Base-by-base conservation (phyloP, 2,329 filamentous ascomycete genomes). In the Venturia pyrina region DNA sequence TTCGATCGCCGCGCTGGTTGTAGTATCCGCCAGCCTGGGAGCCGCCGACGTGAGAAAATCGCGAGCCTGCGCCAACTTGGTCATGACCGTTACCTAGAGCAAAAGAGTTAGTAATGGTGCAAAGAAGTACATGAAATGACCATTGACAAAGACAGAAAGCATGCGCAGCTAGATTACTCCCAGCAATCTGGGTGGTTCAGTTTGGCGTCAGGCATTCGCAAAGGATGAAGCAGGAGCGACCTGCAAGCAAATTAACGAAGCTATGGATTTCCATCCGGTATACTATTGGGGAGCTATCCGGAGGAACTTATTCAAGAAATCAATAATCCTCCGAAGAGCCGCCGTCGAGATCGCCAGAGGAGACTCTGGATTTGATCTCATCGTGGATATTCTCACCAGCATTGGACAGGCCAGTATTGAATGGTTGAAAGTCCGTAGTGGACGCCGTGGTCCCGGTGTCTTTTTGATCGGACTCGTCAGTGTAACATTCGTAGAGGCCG, bases 1-100 rank as follows among this genome's bases (percentile, higher is more conserved):
- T 80, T 65, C 78, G 70, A 66, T 75, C 76, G 28, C 68, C 70
- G 68, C 62, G 46, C 15, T 65, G 34, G 48, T 65, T 53, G 66
- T 67, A 65, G 63, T 65, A 65, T 15, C 60, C 65, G 5, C 60
- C 59, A 34, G 60, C 61, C 13, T 66, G 40, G 13, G 66, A 46
- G 15, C 57, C 64, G 57, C 57, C 57, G 17, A 44, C 62, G 53
- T 59, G 53, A 37, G 53, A 59, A 37, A 59, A 59, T 59, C 53
- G 28, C 32, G 53, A 59, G 32, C 53, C 53, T 59, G 53, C 53
- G 15, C 53, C 53, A 24, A 50, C 41, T 28, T 71, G 48, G 68
- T 70, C 64, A 19, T 70, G 34, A 69, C 69, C 15, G 67, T 66
- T 24, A 67, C 53, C 53, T 59, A 37, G 5, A n/a, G 53, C 15